Base-by-base conservation (phyloP, 352 stramenopile species). In the Phytophthora brassicae region DNA sequence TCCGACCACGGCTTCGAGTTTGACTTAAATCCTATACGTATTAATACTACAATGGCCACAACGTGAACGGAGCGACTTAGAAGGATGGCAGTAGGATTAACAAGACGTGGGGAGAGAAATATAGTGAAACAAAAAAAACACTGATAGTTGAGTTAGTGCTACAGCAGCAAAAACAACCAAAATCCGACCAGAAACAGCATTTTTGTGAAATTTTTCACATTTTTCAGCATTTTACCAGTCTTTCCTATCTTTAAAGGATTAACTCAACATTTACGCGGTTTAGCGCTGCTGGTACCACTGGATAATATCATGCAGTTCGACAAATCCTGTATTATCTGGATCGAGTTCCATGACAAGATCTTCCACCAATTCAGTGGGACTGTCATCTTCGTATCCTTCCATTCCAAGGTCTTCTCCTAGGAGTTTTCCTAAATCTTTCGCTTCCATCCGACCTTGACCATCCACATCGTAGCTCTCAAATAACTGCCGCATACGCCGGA, bases 391-490 rank as follows among this genome's bases (percentile, higher is more conserved):
- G 33, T 64, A 72, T 16, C 88, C 73, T 8, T 74, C 55, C 12
- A 94, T 64, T 0, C 65, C 80, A 3, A 92, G 64, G 47, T 92
- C 85, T 50, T 87, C 74, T 3, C 83, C 56, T 16, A 92, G 68
- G 51, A 90, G 91, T 24, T 74, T 80, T 42, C 70, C 64, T 46
- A 92, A 70, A 46, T 91, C 76, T 47, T 88, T 90, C 1, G 82
- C 76, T 46, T 91, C 76, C 85, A 94, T 92, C 29, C 81, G 81
- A 6, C 85, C 84, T 50, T 90, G 86, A 24, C 82, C 82, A 24
- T 92, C 83, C 17, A 92, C 83, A 48, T 94, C 83, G 66, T 92
- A 92, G 45, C 73, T 73, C 60, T 92, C 80, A 47, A 92, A 94
- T 9, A 91, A 52, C 54, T 90, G 81, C 47, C 68, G 73, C 67